Base-by-base conservation (phyloP, 768 basidiomycete species). In the Chalciporus piperatus region DNA sequence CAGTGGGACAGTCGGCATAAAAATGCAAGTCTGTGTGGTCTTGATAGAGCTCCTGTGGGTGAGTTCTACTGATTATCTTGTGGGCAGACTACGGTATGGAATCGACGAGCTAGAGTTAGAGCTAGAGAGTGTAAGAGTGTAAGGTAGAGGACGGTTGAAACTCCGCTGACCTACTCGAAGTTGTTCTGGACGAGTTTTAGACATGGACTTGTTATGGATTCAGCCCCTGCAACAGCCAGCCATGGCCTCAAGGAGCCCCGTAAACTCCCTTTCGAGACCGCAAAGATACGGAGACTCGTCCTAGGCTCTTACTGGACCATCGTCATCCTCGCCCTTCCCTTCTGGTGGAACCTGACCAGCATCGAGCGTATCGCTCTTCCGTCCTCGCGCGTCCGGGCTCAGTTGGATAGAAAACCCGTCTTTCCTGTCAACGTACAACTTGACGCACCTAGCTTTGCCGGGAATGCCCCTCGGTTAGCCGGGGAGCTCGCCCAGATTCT, bases 281-380 rank as follows among this genome's bases (percentile, higher is more conserved):
- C 71, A 44, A 59, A 51, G 45, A 73, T 76, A 39, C 76, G 87
- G 27, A 73, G 85, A 57, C 70, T 70, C 22, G 84, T 93, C 56
- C 75, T 95, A 51, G 67, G 75, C 4, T 80, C 89, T 1, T 97
- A 95, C 68, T 93, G 93, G 83, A 48, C 78, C 22, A 70, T 92
- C 23, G 77, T 97, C 32, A 57, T 96, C 30, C 70, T 92, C 7
- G 87, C 86, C 1, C 52, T 95, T 17, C 97, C 97, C 3, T 77
- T 92, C 44, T 99, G 97, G 97, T 98, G 93, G 92, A 77, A 76
- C 45, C 85, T 89, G 23, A 98, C 97, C 5, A 89, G 89, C 56
- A 96, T 98, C 25, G 80, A 94, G 62, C 82, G 95, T 23, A 75
- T 89, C 14, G 73, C 85, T 0, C 73, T 97, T 12, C 92, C 95